These are phyloP conservation scores for Monosporozyma aquatica DNA, from an alignment of 805 yeast genomes.

Conservation along the genomic window DNA sequence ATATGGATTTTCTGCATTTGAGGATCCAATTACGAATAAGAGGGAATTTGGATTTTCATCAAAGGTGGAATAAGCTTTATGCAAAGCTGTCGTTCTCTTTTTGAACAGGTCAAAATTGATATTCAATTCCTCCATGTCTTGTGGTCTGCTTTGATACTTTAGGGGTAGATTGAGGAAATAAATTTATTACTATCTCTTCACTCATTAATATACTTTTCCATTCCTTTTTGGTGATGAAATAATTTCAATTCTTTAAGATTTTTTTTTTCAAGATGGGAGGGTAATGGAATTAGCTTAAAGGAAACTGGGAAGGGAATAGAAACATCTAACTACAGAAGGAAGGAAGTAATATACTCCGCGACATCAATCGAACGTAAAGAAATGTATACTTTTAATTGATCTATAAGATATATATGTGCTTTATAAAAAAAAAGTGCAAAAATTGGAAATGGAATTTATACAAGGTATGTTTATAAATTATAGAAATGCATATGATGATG, in stretches of 20 bases:
- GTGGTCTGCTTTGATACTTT: neutral
- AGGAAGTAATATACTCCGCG: too few species aligned
- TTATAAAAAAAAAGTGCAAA: neutral
- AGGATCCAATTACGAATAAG: conserved; percentile 70
- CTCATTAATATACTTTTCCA: too few species aligned
- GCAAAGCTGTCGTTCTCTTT: conserved; percentile 23
- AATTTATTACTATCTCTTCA: too few species aligned
- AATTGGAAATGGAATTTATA: neutral
- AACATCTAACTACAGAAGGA: too few species aligned
- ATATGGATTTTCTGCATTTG: conserved; percentile 82
- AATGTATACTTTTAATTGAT: too few species aligned
- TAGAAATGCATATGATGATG: neutral
- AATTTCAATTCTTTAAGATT: too few species aligned
- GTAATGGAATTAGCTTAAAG: neutral
- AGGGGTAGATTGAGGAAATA: too few species aligned
- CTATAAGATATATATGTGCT: too few species aligned
- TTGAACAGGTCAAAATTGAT: conserved; percentile 25
- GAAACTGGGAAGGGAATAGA: too few species aligned
- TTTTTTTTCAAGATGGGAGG: neutral
- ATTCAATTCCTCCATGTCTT: conserved; percentile 26
- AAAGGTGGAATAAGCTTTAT: conserved; percentile 20
- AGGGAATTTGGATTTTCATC: conserved; percentile 36
- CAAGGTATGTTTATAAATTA: neutral
- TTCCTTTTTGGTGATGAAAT: too few species aligned
- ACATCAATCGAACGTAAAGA: too few species aligned